A percentile compares a stretch with the other conserved stretches of the same genome.
phyloP scores from a whole-genome alignment of 2,329 filamentous ascomycete genomes.

The Fusarium nygamai region DNA sequence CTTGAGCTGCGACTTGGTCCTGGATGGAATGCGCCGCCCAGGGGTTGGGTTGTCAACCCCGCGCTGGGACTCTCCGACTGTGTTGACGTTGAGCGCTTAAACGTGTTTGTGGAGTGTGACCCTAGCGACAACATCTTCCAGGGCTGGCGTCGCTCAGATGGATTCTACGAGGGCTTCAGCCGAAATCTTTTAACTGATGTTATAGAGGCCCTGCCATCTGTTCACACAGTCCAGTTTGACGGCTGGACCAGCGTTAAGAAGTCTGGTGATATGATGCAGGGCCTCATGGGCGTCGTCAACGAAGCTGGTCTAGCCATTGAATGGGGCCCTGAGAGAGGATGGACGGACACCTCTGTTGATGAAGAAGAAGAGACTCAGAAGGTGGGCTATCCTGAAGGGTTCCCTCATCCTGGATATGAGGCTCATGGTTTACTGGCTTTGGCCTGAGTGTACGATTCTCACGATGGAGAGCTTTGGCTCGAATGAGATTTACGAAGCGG shows the following conservation, averaged over 20 bases:
- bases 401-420: conserved; percentile 25
- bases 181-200: conserved; percentile 65
- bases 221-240: conserved; percentile 74
- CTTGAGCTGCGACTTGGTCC: conserved; percentile 78
- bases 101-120: conserved; percentile 77
- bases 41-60: conserved; percentile 74
- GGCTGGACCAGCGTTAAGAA: conserved; percentile 73
- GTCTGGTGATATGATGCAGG: conserved; percentile 70
- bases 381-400: conserved; percentile 11
- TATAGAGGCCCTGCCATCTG: conserved; percentile 64
- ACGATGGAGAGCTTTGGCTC: not conserved
- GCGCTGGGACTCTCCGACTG: conserved; percentile 72
- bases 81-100: conserved; percentile 65
- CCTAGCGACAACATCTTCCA: conserved; percentile 74
- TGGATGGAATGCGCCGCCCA: conserved; percentile 76
- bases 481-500: conserved; percentile 35
- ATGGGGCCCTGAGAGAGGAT: conserved; percentile 75
- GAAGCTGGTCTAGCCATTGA: conserved; percentile 62
- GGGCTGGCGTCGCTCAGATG: conserved; percentile 71
- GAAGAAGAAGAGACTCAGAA: not conserved
- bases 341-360: conserved; percentile 62
- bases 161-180: conserved; percentile 77
- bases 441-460: conserved; percentile 12
- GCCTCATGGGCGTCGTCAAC: conserved; percentile 63
- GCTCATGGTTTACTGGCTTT: conserved; percentile 10